phyloP scores from a whole-genome alignment of 148 eudicot species.

The Amaranthus cruentus region DNA sequence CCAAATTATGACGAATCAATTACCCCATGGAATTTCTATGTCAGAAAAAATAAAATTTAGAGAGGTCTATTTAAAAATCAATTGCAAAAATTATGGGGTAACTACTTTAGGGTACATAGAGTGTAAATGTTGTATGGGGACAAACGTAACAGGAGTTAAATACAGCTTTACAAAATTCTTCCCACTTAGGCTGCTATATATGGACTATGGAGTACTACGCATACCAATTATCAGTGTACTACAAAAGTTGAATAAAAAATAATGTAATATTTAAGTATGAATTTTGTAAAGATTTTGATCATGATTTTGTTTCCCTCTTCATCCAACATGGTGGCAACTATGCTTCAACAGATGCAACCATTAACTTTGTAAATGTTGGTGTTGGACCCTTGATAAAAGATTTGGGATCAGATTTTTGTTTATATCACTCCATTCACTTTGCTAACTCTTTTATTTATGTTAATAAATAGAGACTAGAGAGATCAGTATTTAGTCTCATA shows the following conservation, averaged over 20 bases:
- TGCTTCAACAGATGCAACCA: constrained; percentile 19
- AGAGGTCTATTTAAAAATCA: too few species aligned
- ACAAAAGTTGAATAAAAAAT: too few species aligned
- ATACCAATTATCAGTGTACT: background rate
- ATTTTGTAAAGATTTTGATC: constrained; percentile 12
- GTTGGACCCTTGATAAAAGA: background rate
- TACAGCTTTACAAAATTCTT: background rate
- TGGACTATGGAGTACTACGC: too few species aligned
- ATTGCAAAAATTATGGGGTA: background rate
- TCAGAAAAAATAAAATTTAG: too few species aligned
- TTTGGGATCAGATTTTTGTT: background rate
- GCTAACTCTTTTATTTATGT: too few species aligned
- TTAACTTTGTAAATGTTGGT: constrained; percentile 5
- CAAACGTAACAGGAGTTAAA: constrained; percentile 20
- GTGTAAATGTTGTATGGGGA: constrained; percentile 23
- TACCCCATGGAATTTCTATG: too few species aligned
- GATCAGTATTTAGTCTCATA: too few species aligned
- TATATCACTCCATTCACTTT: background rate
- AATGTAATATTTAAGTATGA: background rate
- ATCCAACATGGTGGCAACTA: constrained; percentile 12
- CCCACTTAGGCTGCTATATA: background rate
- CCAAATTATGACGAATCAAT: too few species aligned
- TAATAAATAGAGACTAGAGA: too few species aligned
- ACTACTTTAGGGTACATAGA: constrained; percentile 24
- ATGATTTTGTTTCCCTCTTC: constrained; percentile 23